Evolutionary conservation across 2,329 filamentous ascomycete species (phyloP).

Genomic region (Phaeosphaeriaceae sp.): DNA sequence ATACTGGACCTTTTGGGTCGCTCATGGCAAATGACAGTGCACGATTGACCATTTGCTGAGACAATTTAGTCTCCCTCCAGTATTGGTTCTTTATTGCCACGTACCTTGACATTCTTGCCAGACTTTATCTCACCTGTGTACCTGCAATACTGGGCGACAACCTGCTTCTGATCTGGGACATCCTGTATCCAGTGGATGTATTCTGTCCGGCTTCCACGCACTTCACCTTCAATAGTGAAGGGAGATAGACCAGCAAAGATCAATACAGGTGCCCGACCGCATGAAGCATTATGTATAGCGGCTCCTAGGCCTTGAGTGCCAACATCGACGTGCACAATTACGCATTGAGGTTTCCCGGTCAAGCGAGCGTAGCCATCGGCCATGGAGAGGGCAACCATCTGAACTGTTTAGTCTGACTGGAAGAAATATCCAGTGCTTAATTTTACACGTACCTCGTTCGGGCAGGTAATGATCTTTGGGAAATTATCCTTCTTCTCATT

Average conservation of each 20-base stretch:
- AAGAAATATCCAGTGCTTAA: background rate
- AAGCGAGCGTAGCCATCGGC: slow-evolving; percentile 77
- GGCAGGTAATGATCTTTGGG: slow-evolving; percentile 77
- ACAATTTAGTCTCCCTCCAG: slow-evolving; percentile 9
- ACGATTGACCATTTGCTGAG: slow-evolving; percentile 78
- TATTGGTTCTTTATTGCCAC: slow-evolving; percentile 1
- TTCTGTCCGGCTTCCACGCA: slow-evolving; percentile 73
- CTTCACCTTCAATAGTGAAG: slow-evolving; percentile 78
- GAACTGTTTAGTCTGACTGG: slow-evolving; percentile 10
- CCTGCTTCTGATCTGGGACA: slow-evolving; percentile 80
- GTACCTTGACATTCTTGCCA: slow-evolving; percentile 76
- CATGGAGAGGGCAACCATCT: slow-evolving; percentile 88
- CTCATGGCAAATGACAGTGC: slow-evolving; percentile 82
- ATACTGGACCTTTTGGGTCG: slow-evolving; percentile 79
- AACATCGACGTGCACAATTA: slow-evolving; percentile 82
- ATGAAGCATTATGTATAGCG: slow-evolving; percentile 79
- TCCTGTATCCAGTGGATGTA: slow-evolving; percentile 90
- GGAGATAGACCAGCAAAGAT: slow-evolving; percentile 81
- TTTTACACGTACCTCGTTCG: slow-evolving; percentile 68
- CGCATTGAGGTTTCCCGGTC: slow-evolving; percentile 74
- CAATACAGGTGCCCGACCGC: slow-evolving; percentile 74
- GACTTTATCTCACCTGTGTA: slow-evolving; percentile 84
- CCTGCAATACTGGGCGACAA: slow-evolving; percentile 83
- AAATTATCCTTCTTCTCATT: slow-evolving; percentile 69
- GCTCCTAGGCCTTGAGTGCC: slow-evolving; percentile 80